These are phyloP conservation scores for Didymella lethalis DNA, from an alignment of 2,329 filamentous ascomycete species.

Conservation along the genomic window DNA sequence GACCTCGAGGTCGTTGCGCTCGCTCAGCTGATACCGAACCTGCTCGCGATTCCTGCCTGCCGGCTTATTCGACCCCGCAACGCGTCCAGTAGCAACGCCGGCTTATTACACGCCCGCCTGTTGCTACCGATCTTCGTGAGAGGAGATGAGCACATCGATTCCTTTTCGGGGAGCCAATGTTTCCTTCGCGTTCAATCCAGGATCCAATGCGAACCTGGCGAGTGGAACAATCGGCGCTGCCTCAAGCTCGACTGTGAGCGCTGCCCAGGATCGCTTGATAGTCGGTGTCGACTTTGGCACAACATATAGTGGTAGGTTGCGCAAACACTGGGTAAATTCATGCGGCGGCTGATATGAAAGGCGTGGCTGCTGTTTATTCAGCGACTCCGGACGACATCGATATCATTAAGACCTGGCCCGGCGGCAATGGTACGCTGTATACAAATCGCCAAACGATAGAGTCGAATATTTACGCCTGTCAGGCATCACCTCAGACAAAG, in stretches of 20 bases:
- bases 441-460: not conserved
- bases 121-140: not conserved
- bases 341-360: slow-evolving; percentile 42
- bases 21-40: slow-evolving; percentile 7
- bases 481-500: slow-evolving; percentile 83
- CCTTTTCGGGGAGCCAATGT: slow-evolving; percentile 39
- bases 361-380: slow-evolving; percentile 76
- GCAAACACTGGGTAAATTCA: not conserved
- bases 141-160: slow-evolving; percentile 36
- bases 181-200: slow-evolving; percentile 44
- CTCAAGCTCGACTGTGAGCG: slow-evolving; percentile 1
- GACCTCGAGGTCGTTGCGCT: slow-evolving; percentile 31
- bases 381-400: slow-evolving; percentile 81
- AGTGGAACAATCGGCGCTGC: slow-evolving; percentile 16
- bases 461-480: slow-evolving; percentile 21
- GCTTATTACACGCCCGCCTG: slow-evolving; percentile 3
- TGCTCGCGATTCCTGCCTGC: slow-evolving; percentile 8
- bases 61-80: slow-evolving; percentile 20
- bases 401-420: slow-evolving; percentile 83
- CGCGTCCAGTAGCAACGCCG: slow-evolving; percentile 22
- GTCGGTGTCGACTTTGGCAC: slow-evolving; percentile 85
- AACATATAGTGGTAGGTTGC: slow-evolving; percentile 72
- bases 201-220: slow-evolving; percentile 35
- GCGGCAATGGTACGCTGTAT: slow-evolving; percentile 68
- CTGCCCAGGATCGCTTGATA: slow-evolving; percentile 58